Evolutionary conservation across 2,329 filamentous ascomycete species (phyloP), one percentile per base, ranked within the genome.

Genomic region (Colletotrichum nymphaeae): DNA sequence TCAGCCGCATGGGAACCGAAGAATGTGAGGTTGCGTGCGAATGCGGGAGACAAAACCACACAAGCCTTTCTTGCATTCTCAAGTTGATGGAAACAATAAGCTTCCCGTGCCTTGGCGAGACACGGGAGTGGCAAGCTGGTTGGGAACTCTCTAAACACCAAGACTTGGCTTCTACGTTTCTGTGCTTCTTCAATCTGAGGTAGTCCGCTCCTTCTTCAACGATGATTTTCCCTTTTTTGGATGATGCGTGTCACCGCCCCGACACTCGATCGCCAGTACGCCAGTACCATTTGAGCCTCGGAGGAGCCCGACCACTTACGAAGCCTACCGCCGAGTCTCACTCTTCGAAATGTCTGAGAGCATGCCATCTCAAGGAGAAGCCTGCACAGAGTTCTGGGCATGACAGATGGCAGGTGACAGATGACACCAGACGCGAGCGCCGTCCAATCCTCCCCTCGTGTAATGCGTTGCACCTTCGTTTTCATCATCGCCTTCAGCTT

Each of bases 351-450:
- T 26, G n/a, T 24, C 42, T 4, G 8, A 11, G 16, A 26, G 16
- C 42, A 30, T 63, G 42, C 19, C 60, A 63, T 52, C 42, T 35
- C n/a, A 49, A 32, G 60, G 60, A n/a, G 5, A n/a, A n/a, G 26
- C 59, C 26, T 52, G 37, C 19, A 7, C 37, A 63, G 26, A 46
- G n/a, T 63, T 63, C 60, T 63, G 19, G 19, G 65, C 57, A 59
- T 63, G 52, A 53, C 37, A 49, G 58, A 52, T 72, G 69, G 60
- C 69, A 72, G 69, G 42, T 69, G 65, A 63, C 69, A 72, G 46
- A 35, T 53, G 53, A 64, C 52, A 55, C 42, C 66, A 59, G 58
- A 55, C 35, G 53, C 42, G 37, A 69, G 52, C 30, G 35, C 59
- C 69, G 55, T 72, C 69, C 59, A 63, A 72, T 64, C 30, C 55